Conservation (phyloP, 805 yeast species). For the Saccharomycopsis sp. region DNA sequence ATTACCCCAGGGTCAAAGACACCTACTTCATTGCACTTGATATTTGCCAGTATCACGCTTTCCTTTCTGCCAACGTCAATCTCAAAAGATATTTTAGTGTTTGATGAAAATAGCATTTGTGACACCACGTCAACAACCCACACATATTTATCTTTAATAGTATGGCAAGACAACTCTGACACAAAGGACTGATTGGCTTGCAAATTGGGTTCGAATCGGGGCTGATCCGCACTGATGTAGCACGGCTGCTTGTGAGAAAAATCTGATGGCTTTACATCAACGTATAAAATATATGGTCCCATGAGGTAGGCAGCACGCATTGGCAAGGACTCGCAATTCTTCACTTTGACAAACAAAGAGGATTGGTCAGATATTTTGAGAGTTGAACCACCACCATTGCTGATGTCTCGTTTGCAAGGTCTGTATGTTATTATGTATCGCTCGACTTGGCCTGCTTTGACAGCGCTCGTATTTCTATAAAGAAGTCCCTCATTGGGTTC, state of each 20-base stretch:
- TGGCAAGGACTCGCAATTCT: slow-evolving; percentile 52
- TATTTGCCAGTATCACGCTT: slow-evolving; percentile 22
- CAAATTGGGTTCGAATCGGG: slow-evolving; percentile 61
- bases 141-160: slow-evolving; percentile 43
- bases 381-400: too few species aligned
- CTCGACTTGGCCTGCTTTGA: slow-evolving; percentile 53
- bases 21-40: too few species aligned
- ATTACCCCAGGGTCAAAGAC: too few species aligned
- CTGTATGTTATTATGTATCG: slow-evolving; percentile 43
- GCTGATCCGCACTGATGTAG: slow-evolving; percentile 71
- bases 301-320: slow-evolving; percentile 63
- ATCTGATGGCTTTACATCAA: slow-evolving; percentile 51
- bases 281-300: slow-evolving; percentile 71
- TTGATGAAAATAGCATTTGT: slow-evolving; percentile 59
- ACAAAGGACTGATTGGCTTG: slow-evolving; percentile 57
- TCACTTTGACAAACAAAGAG: slow-evolving; percentile 44
- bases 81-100: slow-evolving; percentile 56
- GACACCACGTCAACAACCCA: slow-evolving; percentile 69
- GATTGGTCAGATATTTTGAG: slow-evolving; percentile 21
- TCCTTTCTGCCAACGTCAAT: slow-evolving; percentile 38
- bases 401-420: slow-evolving; percentile 21
- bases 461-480: slow-evolving; percentile 34
- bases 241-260: slow-evolving; percentile 42
- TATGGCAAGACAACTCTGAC: slow-evolving; percentile 57
- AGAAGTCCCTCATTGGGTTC: slow-evolving; percentile 23